Evolutionary conservation across 768 basidiomycete species (phyloP), one percentile per base, ranked within the genome.

Genomic region (Chalciporus sphaerocephalus): DNA sequence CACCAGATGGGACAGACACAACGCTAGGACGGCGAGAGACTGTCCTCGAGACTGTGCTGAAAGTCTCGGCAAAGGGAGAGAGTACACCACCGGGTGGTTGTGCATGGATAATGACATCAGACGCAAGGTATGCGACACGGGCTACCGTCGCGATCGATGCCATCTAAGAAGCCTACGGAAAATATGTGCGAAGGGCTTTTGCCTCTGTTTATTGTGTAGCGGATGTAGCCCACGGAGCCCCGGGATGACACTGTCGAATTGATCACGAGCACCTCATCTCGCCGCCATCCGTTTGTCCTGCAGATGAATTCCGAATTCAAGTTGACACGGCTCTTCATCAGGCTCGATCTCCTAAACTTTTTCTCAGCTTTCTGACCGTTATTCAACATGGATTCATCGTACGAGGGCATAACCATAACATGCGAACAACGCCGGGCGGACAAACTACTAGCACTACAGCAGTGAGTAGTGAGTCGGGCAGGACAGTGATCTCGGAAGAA

Each of bases 51-150:
- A 74, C 60, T 28, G 69, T 56, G 40, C 20, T 57, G 42, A 58
- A 65, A n/a, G 54, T 48, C 24, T 53, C 44, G 15, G 56, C 54
- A 52, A 73, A 78, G 33, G 61, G 62, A 1, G 78, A 82, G 24
- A 54, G 53, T 5, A 54, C 59, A 11, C 73, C 70, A 25, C 64
- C 56, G 6, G 69, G 59, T 3, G 79, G 73, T 34, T 74, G 75
- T 3, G 79, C 74, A 52, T 86, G 75, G 34, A 91, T 66, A 13
- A 89, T 55, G 37, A 77, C 66, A 54, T 87, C 85, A 7, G 88
- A 86, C 22, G 81, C 73, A 23, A 87, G 66, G 61, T 76, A 82
- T n/a, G 82, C 85, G 49, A 90, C 74, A 25, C 87, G 81, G 32
- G 83, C 77, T 44, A 86, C 83, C 5, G 75, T 56, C 11, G 57